A percentile compares a stretch with the other conserved stretches of the same genome.
Evolutionary conservation across 208 protist genomes (phyloP).

Genomic region (Entamoeba dispar): DNA sequence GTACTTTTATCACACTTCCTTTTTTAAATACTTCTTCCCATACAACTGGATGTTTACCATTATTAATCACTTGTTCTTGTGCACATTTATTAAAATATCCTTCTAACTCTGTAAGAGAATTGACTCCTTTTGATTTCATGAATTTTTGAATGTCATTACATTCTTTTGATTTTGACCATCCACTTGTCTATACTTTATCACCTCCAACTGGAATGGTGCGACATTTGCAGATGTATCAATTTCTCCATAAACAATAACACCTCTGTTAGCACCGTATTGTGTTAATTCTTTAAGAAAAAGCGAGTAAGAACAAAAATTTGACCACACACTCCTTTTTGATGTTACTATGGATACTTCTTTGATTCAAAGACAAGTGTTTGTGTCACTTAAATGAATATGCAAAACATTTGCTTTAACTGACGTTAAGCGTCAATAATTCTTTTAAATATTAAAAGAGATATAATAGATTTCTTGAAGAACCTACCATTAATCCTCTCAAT

Average conservation of each 20-base stretch:
- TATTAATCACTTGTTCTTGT: not conserved
- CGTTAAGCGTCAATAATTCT: conserved; percentile 37
- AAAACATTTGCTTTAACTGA: conserved; percentile 41
- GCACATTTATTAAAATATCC: not conserved
- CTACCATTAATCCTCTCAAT: conserved; percentile 43
- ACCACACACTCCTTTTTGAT: conserved; percentile 19
- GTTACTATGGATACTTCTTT: conserved; percentile 22
- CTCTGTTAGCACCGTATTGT: not conserved
- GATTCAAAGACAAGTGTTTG: conserved; percentile 37
- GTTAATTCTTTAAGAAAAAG: conserved; percentile 24
- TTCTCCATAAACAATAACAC: conserved; percentile 14
- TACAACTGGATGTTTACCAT: not conserved
- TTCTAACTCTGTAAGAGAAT: not conserved
- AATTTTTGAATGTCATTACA: not conserved
- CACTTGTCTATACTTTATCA: conserved; percentile 1
- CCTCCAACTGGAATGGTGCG: conserved; percentile 21
- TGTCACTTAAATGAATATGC: conserved; percentile 42
- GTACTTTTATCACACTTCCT: not conserved
- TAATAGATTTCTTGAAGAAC: conserved; percentile 39
- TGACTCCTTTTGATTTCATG: not conserved
- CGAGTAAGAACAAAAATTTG: conserved; percentile 11
- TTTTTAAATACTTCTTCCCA: not conserved
- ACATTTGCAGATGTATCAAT: conserved; percentile 8
- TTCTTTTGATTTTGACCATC: not conserved
- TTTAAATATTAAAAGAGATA: conserved; percentile 18